These are phyloP conservation scores for Solanum lycopersicoides DNA, from an alignment of 257 asterid species.

Conservation along the genomic window DNA sequence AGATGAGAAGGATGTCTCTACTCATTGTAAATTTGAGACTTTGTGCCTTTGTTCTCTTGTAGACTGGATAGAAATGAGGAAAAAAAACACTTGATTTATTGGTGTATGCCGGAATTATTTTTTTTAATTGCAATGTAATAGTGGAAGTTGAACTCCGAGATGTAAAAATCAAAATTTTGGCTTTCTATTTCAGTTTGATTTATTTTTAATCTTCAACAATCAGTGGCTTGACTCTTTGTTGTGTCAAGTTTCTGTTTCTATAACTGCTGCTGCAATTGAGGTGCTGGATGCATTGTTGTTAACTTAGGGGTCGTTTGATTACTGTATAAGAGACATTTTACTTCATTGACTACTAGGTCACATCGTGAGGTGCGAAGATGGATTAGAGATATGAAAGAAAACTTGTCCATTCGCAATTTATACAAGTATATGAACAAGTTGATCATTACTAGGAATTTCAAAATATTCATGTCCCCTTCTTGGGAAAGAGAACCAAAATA, in stretches of 20 bases:
- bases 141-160: neutral
- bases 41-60: slow-evolving; percentile 77
- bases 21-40: slow-evolving; percentile 71
- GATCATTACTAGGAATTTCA: neutral
- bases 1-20: slow-evolving; percentile 24
- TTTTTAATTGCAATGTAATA: neutral
- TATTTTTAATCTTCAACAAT: neutral
- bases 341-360: neutral
- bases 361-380: neutral
- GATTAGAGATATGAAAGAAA: neutral
- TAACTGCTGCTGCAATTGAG: neutral
- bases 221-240: neutral
- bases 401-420: neutral
- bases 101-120: slow-evolving; percentile 30
- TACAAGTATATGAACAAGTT: neutral
- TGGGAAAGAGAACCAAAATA: neutral
- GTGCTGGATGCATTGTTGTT: neutral
- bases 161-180: slow-evolving; percentile 2
- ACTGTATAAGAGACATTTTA: no score
- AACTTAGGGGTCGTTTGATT: neutral
- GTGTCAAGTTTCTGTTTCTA: neutral
- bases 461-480: neutral
- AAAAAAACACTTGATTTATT: slow-evolving; percentile 13
- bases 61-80: slow-evolving; percentile 54
- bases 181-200: neutral